Evolutionary conservation across 2,329 filamentous ascomycete genomes (phyloP).

Genomic region (Sphaerulina populicola): DNA sequence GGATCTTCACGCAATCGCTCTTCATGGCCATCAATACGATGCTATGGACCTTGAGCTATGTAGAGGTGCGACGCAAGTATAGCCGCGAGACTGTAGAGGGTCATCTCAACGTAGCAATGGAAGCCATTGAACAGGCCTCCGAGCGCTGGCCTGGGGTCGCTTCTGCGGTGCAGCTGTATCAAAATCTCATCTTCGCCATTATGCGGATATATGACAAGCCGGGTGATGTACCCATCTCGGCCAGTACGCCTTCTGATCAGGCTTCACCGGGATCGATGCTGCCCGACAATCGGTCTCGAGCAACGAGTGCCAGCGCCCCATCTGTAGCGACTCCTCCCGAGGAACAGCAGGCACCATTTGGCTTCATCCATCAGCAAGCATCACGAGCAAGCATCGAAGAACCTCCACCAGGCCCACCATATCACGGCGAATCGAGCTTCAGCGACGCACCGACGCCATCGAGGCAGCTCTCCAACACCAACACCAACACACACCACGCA

Average conservation of each 20-base stretch:
- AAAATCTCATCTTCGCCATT: constrained; percentile 76
- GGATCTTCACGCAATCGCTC: constrained; percentile 82
- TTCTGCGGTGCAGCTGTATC: constrained; percentile 75
- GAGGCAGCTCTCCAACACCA: constrained; percentile 9
- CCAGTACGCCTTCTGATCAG: constrained; percentile 41
- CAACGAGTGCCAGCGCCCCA: constrained; percentile 37
- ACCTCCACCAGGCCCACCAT: constrained; percentile 26
- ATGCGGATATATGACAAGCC: constrained; percentile 73
- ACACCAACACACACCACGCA: constrained; percentile 4
- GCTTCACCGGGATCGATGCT: constrained; percentile 35
- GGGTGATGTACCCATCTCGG: constrained; percentile 43
- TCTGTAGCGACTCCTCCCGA: constrained; percentile 32
- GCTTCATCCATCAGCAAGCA: constrained; percentile 28
- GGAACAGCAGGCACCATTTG: constrained; percentile 19
- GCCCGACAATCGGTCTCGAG: constrained; percentile 38
- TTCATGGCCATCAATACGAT: constrained; percentile 90
- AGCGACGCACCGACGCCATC: constrained; percentile 12
- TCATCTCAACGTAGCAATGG: constrained; percentile 64
- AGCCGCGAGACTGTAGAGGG: constrained; percentile 65
- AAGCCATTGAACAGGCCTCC: constrained; percentile 69
- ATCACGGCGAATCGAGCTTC: constrained; percentile 21
- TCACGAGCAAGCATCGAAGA: constrained; percentile 27
- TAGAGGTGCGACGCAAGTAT: constrained; percentile 67
- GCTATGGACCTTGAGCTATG: constrained; percentile 84
- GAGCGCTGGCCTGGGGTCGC: constrained; percentile 87